Conservation (phyloP, 1,284 basidiomycete genomes). For the Cutaneotrichosporon dermatis region DNA sequence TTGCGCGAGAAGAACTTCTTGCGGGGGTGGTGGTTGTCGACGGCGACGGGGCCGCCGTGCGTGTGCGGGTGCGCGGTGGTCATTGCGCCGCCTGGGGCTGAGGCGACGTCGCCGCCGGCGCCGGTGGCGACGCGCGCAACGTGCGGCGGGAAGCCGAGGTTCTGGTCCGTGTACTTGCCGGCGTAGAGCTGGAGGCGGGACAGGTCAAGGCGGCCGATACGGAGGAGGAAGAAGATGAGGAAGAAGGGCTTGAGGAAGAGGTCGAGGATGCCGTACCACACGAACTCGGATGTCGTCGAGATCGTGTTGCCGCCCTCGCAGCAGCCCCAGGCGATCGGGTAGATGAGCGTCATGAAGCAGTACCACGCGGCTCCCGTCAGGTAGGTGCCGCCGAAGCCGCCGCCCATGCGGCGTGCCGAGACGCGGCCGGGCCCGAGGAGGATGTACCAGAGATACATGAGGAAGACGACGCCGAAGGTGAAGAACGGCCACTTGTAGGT, state of each 20-base stretch:
- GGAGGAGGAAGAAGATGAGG: slow-evolving; percentile 23
- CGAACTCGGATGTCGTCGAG: slow-evolving; percentile 47
- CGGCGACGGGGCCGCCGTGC: background rate
- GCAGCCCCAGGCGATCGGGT: slow-evolving; percentile 52
- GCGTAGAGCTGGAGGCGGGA: slow-evolving; percentile 25
- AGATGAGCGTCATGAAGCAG: slow-evolving; percentile 56
- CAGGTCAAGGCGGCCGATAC: slow-evolving; percentile 30
- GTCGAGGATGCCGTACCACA: slow-evolving; percentile 61
- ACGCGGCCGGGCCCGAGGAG: slow-evolving; percentile 37
- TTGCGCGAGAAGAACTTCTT: slow-evolving; percentile 28
- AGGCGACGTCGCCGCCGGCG: background rate
- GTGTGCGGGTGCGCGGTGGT: background rate
- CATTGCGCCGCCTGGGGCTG: background rate
- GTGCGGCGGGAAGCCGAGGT: background rate
- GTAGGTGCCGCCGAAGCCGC: slow-evolving; percentile 47
- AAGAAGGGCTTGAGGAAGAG: slow-evolving; percentile 54
- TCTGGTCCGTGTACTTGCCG: slow-evolving; percentile 25
- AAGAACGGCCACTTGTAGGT: slow-evolving; percentile 56
- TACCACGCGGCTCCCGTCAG: slow-evolving; percentile 37
- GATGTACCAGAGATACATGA: slow-evolving; percentile 55
- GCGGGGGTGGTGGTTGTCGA: background rate
- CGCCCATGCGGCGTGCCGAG: slow-evolving; percentile 26
- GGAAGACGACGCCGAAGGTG: slow-evolving; percentile 52
- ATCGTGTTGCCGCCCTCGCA: slow-evolving; percentile 49
- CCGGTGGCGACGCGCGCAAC: background rate